Percentiles rank a stretch among this genome's conserved stretches.
phyloP scores from a whole-genome alignment of 148 eudicot genomes.

The Rhododendron mucronatum region DNA sequence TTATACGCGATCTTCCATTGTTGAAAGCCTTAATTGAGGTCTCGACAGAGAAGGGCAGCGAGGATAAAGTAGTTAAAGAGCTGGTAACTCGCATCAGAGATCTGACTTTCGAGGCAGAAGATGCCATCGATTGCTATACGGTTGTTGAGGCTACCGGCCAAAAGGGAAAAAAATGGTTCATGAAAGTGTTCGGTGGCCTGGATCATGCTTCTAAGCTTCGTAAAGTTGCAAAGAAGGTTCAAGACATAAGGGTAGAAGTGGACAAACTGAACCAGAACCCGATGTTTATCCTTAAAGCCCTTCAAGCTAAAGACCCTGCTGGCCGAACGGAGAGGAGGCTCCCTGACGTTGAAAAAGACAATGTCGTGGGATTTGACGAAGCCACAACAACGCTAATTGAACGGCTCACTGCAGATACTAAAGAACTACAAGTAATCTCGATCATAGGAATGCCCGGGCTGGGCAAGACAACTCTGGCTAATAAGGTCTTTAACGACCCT shows the following conservation, averaged over 20 bases:
- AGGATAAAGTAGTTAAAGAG: slow-evolving; percentile 7
- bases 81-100: slow-evolving; percentile 22
- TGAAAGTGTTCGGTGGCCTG: background rate
- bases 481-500: no score
- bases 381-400: no score
- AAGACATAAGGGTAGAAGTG: background rate
- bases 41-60: slow-evolving; percentile 11
- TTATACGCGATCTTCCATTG: slow-evolving; percentile 17
- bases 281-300: background rate
- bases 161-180: slow-evolving; percentile 1
- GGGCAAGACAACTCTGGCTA: no score
- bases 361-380: no score
- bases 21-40: slow-evolving; percentile 28
- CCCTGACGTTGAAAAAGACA: no score
- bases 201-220: background rate
- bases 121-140: slow-evolving; percentile 25
- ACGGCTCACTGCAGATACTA: no score
- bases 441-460: no score
- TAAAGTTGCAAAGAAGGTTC: background rate
- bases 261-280: background rate
- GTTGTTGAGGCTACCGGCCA: slow-evolving; percentile 8
- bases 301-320: slow-evolving; percentile 5
- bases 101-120: slow-evolving; percentile 32
- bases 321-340: background rate
- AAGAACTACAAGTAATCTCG: no score